Percentiles rank a stretch among this genome's conserved stretches.
phyloP scores from a whole-genome alignment of 2,329 filamentous ascomycete species.

The Fusarium zealandicum region DNA sequence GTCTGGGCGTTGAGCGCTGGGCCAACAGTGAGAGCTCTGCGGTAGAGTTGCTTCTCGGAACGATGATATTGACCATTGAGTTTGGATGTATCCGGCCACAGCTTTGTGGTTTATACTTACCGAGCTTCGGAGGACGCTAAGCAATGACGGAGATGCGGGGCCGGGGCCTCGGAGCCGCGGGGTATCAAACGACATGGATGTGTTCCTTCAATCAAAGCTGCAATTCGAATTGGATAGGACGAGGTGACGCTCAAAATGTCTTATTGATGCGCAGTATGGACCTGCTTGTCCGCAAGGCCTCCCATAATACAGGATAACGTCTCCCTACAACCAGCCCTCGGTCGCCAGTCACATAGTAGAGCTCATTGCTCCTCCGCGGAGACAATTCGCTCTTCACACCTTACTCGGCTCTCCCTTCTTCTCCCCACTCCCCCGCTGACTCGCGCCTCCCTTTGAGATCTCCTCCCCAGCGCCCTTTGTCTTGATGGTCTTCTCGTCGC shows the following conservation, averaged over 20 bases:
- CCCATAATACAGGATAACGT: too few species aligned
- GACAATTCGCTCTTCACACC: not conserved
- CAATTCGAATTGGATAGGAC: too few species aligned
- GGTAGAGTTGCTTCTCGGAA: too few species aligned
- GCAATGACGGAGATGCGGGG: not conserved
- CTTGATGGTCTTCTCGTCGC: slow-evolving; percentile 46
- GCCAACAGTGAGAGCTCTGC: too few species aligned
- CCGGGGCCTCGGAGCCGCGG: not conserved
- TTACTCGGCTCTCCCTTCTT: slow-evolving; percentile 41
- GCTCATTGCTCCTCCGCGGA: not conserved
- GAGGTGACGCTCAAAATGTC: too few species aligned
- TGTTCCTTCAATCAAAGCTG: not conserved
- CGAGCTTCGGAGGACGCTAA: not conserved
- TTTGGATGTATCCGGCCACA: too few species aligned
- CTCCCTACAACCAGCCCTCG: not conserved
- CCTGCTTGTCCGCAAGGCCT: too few species aligned
- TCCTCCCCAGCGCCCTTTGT: slow-evolving; percentile 45
- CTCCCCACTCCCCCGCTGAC: slow-evolving; percentile 40
- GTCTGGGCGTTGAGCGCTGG: not conserved
- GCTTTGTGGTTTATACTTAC: too few species aligned
- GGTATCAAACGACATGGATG: not conserved
- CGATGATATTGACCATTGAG: too few species aligned
- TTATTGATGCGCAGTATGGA: too few species aligned
- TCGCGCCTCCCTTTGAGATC: slow-evolving; percentile 47
- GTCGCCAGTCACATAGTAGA: not conserved